Conservation (phyloP, 345 rosid genomes). For the Balakata baccata region DNA sequence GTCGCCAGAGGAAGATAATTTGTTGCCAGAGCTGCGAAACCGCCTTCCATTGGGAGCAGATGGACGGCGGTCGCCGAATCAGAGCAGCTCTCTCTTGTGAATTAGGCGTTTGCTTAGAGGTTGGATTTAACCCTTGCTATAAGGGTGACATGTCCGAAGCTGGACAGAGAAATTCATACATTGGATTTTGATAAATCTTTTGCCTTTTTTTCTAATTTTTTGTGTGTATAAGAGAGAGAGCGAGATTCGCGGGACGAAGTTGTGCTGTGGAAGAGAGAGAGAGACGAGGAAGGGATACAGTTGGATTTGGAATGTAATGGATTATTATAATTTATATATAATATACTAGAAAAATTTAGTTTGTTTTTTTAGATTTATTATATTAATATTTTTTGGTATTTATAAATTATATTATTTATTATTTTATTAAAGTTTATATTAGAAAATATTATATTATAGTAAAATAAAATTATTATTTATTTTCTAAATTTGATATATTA, state of each 20-base stretch:
- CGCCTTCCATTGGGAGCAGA: slow-evolving; percentile 4
- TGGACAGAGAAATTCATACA: not conserved
- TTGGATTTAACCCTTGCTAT: not conserved
- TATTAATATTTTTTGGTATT: no score
- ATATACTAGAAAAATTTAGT: no score
- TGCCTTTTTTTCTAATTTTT: not conserved
- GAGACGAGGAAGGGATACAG: slow-evolving; percentile 30
- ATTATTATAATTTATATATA: no score
- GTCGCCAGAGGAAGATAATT: not conserved
- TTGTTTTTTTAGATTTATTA: no score
- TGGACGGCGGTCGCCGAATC: not conserved
- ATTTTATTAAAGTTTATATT: no score
- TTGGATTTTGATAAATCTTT: not conserved
- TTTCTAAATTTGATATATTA: no score
- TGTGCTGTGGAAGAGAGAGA: not conserved
- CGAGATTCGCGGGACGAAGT: slow-evolving; percentile 45
- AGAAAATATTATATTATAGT: no score
- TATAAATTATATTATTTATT: no score
- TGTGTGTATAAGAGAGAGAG: not conserved
- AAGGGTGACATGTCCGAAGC: slow-evolving; percentile 13
- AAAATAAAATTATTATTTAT: no score
- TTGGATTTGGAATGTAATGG: slow-evolving; percentile 31
- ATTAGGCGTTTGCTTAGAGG: not conserved
- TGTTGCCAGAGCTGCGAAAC: not conserved
- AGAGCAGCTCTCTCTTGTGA: not conserved